Evolutionary conservation across 805 yeast genomes (phyloP).

Genomic region (Saturnispora bothae): DNA sequence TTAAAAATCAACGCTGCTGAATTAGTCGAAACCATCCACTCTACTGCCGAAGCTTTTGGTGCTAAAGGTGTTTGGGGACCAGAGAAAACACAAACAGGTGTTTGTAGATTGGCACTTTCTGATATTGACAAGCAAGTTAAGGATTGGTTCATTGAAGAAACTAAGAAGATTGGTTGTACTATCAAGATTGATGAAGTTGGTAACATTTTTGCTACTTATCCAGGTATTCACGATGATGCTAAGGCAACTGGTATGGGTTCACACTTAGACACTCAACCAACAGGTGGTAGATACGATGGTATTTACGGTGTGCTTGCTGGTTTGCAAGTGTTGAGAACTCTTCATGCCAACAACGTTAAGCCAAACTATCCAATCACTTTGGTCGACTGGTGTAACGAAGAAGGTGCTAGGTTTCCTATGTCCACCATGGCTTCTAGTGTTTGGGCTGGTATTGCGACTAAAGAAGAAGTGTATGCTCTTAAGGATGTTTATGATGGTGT

Average conservation of each 20-base stretch:
- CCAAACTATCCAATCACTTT: conserved; percentile 62
- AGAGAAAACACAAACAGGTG: conserved; percentile 49
- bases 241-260: conserved; percentile 62
- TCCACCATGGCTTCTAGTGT: conserved; percentile 58
- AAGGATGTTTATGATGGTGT: conserved; percentile 43
- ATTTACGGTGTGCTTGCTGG: conserved; percentile 60
- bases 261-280: conserved; percentile 69
- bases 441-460: conserved; percentile 44
- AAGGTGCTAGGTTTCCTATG: conserved; percentile 69
- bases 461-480: conserved; percentile 40
- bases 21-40: conserved; percentile 48
- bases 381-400: conserved; percentile 68
- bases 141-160: conserved; percentile 54
- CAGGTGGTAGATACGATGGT: conserved; percentile 72
- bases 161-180: conserved; percentile 42
- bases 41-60: conserved; percentile 48
- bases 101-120: conserved; percentile 51
- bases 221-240: conserved; percentile 37
- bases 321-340: conserved; percentile 53
- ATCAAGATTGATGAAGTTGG: conserved; percentile 57
- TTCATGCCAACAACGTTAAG: conserved; percentile 44
- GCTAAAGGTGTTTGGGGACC: conserved; percentile 56
- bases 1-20: conserved; percentile 12
- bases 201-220: conserved; percentile 54
- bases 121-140: conserved; percentile 55